Conservation (phyloP, 164 flowering plant species). For the Buxus sempervirens region DNA sequence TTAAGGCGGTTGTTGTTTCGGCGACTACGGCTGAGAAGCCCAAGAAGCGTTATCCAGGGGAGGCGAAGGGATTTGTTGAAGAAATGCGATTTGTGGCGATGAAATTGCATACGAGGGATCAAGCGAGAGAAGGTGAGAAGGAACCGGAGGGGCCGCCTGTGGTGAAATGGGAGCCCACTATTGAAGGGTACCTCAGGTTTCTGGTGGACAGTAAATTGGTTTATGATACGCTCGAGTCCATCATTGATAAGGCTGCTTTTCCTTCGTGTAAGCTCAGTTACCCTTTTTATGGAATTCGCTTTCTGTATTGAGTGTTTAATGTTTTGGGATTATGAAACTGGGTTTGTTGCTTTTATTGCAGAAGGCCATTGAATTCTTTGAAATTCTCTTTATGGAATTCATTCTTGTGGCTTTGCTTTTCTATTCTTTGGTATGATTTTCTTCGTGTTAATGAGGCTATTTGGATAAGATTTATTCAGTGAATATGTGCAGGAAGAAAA, state of each 20-base stretch:
- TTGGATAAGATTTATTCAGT: too few species aligned
- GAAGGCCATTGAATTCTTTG: too few species aligned
- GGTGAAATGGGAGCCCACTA: conserved; percentile 70
- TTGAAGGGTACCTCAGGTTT: conserved; percentile 84
- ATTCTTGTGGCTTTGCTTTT: not conserved
- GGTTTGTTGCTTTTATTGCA: not conserved
- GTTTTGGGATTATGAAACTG: not conserved
- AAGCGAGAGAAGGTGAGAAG: conserved; percentile 89
- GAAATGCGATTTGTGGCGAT: conserved; percentile 96
- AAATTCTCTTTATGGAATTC: not conserved
- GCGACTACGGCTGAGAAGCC: conserved; percentile 59
- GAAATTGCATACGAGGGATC: conserved; percentile 90
- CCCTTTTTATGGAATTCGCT: not conserved
- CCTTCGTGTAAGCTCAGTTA: conserved; percentile 78
- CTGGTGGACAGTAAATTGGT: conserved; percentile 90
- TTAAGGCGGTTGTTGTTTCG: conserved; percentile 21
- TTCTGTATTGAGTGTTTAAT: not conserved
- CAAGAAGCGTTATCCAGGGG: conserved; percentile 65
- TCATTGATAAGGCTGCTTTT: conserved; percentile 56
- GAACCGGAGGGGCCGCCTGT: conserved; percentile 45
- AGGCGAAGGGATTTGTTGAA: conserved; percentile 88
- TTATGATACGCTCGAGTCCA: conserved; percentile 80
- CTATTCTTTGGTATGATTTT: not conserved
- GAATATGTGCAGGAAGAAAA: too few species aligned
- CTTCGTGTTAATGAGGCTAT: not conserved